Base-by-base conservation (phyloP, 805 yeast genomes). In the Torulaspora delbrueckii region DNA sequence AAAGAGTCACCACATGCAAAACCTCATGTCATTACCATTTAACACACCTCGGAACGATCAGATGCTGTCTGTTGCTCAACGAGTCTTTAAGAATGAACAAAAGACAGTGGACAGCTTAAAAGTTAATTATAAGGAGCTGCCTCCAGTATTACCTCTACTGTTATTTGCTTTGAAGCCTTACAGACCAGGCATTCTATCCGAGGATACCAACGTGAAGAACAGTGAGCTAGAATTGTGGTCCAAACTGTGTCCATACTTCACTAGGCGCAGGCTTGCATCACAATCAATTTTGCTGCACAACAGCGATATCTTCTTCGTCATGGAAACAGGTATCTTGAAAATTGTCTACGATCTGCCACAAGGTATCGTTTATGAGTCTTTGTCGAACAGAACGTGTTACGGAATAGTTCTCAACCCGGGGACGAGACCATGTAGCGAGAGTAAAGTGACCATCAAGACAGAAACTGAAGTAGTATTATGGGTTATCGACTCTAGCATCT, bases 401-500 rank as follows among this genome's bases (percentile, higher is more conserved):
- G 85, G 85, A 5, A 57, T 62, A 22, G 59, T 70, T 24, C 54
- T 51, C 23, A 52, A 52, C n/a, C 71, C 67, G 39, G 60, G 70
- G 33, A 60, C 58, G 12, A 58, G 61, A 28, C 67, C 66, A 8
- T 58, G 70, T 0, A 61, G 64, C 8, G 68, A 73, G 37, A 69
- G 79, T 8, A 69, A 72, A 9, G 71, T 77, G 3, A 62, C 66
- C 3, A 76, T 81, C 44, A 66, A 70, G 5, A 78, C 84, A 1
- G 88, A 82, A 40, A 73, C 71, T 25, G 85, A 81, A 42, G 70
- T 84, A 2, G 74, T 77, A 8, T 72, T 85, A 1, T 89, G 96
- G 96, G 70, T 76, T 37, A 65, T 90, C 37, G 75, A 78, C 25
- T 62, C 68, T 24, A 68, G 65, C 1, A 66, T 71, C 7, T 64